These are phyloP conservation scores for Termitomyces sp. DNA, from an alignment of 768 basidiomycete genomes.

Conservation along the genomic window DNA sequence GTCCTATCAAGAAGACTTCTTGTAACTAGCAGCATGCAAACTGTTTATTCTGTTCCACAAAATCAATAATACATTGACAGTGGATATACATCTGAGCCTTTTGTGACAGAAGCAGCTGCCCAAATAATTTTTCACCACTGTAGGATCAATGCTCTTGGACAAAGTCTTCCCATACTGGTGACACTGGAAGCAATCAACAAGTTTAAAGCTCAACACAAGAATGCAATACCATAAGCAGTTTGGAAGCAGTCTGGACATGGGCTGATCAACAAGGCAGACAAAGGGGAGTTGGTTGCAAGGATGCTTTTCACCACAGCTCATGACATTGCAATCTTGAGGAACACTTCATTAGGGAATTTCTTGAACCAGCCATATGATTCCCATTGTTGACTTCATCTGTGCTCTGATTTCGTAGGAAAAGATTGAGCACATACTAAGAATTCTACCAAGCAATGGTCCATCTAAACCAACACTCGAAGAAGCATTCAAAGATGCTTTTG, in stretches of 20 bases:
- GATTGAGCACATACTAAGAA: no score
- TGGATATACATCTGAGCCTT: constrained; percentile 1
- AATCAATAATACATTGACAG: no score
- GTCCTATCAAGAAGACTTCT: background rate
- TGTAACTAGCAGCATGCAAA: constrained; percentile 1
- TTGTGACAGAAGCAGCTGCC: background rate
- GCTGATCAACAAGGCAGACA: background rate
- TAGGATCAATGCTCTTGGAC: no score
- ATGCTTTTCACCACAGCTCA: background rate
- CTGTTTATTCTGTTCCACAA: background rate
- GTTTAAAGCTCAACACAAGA: background rate
- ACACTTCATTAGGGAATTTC: no score
- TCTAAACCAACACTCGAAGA: background rate
- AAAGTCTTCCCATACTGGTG: no score
- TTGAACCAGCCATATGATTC: background rate
- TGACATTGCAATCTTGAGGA: background rate
- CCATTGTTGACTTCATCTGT: background rate
- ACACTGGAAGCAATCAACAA: background rate
- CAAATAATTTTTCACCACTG: background rate
- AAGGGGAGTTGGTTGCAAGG: constrained; percentile 4
- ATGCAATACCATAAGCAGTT: background rate
- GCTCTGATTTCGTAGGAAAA: background rate
- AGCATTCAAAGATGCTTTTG: background rate
- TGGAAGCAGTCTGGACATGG: background rate
- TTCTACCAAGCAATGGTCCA: no score